Evolutionary conservation across 2,329 filamentous ascomycete genomes (phyloP), one percentile per base, ranked within the genome.

Genomic region (Corinectria fuckeliana): DNA sequence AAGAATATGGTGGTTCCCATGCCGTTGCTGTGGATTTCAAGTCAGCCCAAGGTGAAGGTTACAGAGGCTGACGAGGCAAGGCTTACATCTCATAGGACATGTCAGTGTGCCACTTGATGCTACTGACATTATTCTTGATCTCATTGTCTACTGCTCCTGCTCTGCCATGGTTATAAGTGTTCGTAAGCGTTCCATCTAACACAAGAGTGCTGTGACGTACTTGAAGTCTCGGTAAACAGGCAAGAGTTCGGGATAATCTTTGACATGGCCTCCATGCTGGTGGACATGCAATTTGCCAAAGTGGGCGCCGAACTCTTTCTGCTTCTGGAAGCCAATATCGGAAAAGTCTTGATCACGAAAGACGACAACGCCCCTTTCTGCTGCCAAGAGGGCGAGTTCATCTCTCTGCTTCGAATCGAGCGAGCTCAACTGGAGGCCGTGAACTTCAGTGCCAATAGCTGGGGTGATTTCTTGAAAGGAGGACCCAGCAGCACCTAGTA

Each of bases 221-320:
- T 28, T 28, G 26, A 28, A 28, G 6, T 28, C 26, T 28, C 26
- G 26, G 6, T 28, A 28, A 10, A 52, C 10, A 14, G 26, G 36
- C 23, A 25, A 4, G 25, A 52, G 4, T 26, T 50, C 2, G 28
- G 48, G 32, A 8, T 28, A 28, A 28, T 28, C 26, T 28, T 28
- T 28, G 26, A 28, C 26, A 10, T 28, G 26, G 4, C 26, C 26
- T 28, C 26, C 26, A 10, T 28, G 26, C 8, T 28, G 26, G 11
- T 79, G 76, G 11, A 78, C 72, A 26, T 79, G 77, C 3, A 78
- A 68, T 5, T 71, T 75, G 0, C 77, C 77, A 54, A 78, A 79
- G 53, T 78, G 77, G 6, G 63, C 61, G 3, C 70, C 75, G 59
- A 78, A 77, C 7, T 73, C 72, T 61, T 78, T 76, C 51, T 77